Base-by-base conservation (phyloP, 2,329 filamentous ascomycete species). In the Cryoendolithus antarcticus region DNA sequence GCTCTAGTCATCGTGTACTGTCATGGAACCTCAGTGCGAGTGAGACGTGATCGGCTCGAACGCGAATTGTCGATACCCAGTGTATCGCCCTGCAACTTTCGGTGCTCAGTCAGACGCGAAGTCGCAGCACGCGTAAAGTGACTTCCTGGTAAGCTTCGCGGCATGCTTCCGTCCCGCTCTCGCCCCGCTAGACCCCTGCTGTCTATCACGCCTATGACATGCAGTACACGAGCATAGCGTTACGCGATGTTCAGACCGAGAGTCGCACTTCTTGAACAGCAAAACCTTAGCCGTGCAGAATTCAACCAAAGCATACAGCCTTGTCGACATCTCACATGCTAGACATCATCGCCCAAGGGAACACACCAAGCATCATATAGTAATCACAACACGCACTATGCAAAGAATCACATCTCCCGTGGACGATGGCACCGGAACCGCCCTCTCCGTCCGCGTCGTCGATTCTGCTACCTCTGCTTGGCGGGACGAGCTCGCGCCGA, bases 401-500 rank as follows among this genome's bases (percentile, higher is more conserved):
- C 19, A 21, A 21, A 21, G 19, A 32, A 19, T 24, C 37, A 34
- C 31, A 37, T 34, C 32, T 28, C 31, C 35, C 10, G 32, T 30
- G 31, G 37, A 41, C 27, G 29, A 55, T 55, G 54, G 48, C 54
- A 41, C 43, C 47, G 34, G 48, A 53, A 45, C 44, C 44, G 29
- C 39, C 44, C 39, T 53, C 55, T 37, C 45, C 53, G 33, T 49
- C 53, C 34, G 41, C 50, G 12, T 49, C 57, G 15, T 48, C 50
- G 39, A 46, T 45, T 13, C 46, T 54, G 24, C 43, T 56, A 36
- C 50, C 54, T 24, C 52, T 57, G 44, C 48, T 60, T 27, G 47
- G 52, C 40, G 47, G 44, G 29, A 47, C 41, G 29, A 51, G 52
- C 19, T 57, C 59, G 21, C 55, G 60, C 32, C 46, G 60, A 49